Evolutionary conservation across 2,329 filamentous ascomycete species (phyloP), one percentile per base, ranked within the genome.

Genomic region (Claviceps digitariae): DNA sequence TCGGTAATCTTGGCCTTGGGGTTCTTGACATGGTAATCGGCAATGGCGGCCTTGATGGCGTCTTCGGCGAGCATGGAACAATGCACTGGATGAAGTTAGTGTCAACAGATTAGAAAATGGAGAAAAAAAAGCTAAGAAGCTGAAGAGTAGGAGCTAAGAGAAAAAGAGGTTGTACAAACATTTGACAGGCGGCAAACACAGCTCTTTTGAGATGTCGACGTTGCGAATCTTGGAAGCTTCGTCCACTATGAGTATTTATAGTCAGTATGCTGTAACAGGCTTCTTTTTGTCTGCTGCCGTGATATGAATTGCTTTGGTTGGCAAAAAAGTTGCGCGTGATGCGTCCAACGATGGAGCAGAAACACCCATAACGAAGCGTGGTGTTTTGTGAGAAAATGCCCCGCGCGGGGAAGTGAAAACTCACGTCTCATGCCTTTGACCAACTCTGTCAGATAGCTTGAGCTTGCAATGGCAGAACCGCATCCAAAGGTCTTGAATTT

Each of bases 401-500:
- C 4, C 15, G 15, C 15, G 34, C 27, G 23, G 27, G 4, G 12
- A 25, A 4, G 23, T 17, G 9, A 17, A 23, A 20, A 56, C 58
- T 54, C 25, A 58, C 58, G 58, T 61, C 70, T 95, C 91, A 97
- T 98, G 56, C 93, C 93, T 58, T 89, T 82, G 58, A 98, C 90
- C 56, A 98, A 76, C 72, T 95, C 90, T 1, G 93, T 98, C 63
- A 98, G 73, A 68, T 98, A 98, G 66, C 86, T 93, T 17, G 58
- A 60, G 55, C 87, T 94, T 45, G 93, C 93, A 70, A 98, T 98
- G 59, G 93, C 93, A 31, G 84, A 90, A 53, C 90, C 90, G 68
- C 90, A 96, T 51, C 90, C 90, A 66, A 96, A 96, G 0, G 90
- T 96, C 83, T 96, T 96, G 81, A 96, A 96, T 73, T 94, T 93